Evolutionary conservation across 2,329 filamentous ascomycete genomes (phyloP), one percentile per base, ranked within the genome.

Genomic region (Ophiostoma populinum): DNA sequence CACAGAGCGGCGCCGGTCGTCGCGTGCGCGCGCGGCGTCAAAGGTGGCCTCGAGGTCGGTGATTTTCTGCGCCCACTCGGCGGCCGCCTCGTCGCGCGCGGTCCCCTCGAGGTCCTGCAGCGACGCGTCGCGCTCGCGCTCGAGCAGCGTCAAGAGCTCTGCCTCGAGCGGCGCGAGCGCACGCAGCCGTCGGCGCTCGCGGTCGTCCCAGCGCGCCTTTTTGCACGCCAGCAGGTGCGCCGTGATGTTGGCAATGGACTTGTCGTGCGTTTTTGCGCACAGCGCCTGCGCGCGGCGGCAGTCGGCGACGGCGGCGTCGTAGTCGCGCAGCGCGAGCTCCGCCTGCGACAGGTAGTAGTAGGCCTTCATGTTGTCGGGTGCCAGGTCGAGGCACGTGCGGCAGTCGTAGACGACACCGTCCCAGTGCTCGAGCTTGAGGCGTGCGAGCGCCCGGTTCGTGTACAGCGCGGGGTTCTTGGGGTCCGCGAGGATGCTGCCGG

Each of bases 401-500:
- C 85, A 87, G 55, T 94, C 86, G 40, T 71, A 61, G 43, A 90
- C 75, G 32, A 78, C 83, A 8, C 65, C 73, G 20, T 80, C 67
- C 70, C 77, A 92, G 46, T 72, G 63, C 40, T 66, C 58, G 16
- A 92, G 67, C 55, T 79, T 80, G 39, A 90, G 63, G 26, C 85
- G 72, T 4, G 79, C 75, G 57, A 93, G 79, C 34, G 85, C 81
- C 36, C 86, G 80, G 57, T 94, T 95, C 25, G 83, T 87, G 57
- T 85, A 94, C 34, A 93, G 67, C 20, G 78, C 63, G 2, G 79
- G 71, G 51, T 92, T 90, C 37, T 62, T 67, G 4, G 80, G 67
- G 55, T 92, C 81, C 50, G 75, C 72, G 47, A 80, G 72, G 46
- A 93, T 85, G 26, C 76, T 82, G 45, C 7, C 7, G 10, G 3